phyloP scores from a whole-genome alignment of 805 yeast species.

The Candida mattraensis region DNA sequence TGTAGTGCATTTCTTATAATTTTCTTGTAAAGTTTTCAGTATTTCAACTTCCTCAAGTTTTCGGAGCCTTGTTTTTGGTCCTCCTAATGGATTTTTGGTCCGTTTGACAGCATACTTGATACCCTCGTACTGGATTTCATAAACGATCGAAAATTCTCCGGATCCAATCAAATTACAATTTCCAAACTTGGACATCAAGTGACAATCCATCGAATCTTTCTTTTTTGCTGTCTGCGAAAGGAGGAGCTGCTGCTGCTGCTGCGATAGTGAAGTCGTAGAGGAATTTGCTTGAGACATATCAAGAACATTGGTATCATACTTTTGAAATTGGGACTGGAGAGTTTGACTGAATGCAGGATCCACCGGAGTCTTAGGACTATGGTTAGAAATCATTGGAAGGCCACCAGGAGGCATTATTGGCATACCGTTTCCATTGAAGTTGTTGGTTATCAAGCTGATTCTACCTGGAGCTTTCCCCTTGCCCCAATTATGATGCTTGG shows the following conservation, averaged over 20 bases:
- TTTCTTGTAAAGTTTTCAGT: conserved; percentile 43
- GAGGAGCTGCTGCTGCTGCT: conserved; percentile 2
- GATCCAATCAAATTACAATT: conserved; percentile 72
- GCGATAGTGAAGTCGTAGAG: conserved; percentile 21
- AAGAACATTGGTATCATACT: conserved; percentile 4
- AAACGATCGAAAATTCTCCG: conserved; percentile 91
- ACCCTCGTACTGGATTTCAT: conserved; percentile 68
- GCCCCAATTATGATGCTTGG: conserved; percentile 24
- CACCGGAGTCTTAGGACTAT: conserved; percentile 32
- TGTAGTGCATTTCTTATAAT: conserved; percentile 26
- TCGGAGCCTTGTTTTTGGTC: conserved; percentile 59
- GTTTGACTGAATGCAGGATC: conserved; percentile 22
- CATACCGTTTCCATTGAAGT: conserved; percentile 1
- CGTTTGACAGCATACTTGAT: conserved; percentile 85
- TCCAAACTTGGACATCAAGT: conserved; percentile 52
- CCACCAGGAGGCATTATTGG: conserved; percentile 23
- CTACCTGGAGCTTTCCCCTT: conserved; percentile 17
- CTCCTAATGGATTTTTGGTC: conserved; percentile 62
- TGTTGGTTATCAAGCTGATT: conserved; percentile 1
- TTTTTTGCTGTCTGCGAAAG: conserved; percentile 8
- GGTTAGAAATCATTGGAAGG: conserved; percentile 8
- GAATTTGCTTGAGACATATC: conserved; percentile 13
- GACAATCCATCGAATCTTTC: conserved; percentile 36
- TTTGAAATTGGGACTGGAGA: conserved; percentile 9
- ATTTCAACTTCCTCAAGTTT: conserved; percentile 77